A percentile compares a stretch with the other conserved stretches of the same genome.
These are phyloP conservation scores for Rhynchosporium agropyri DNA, from an alignment of 2,329 filamentous ascomycete genomes.

Conservation along the genomic window DNA sequence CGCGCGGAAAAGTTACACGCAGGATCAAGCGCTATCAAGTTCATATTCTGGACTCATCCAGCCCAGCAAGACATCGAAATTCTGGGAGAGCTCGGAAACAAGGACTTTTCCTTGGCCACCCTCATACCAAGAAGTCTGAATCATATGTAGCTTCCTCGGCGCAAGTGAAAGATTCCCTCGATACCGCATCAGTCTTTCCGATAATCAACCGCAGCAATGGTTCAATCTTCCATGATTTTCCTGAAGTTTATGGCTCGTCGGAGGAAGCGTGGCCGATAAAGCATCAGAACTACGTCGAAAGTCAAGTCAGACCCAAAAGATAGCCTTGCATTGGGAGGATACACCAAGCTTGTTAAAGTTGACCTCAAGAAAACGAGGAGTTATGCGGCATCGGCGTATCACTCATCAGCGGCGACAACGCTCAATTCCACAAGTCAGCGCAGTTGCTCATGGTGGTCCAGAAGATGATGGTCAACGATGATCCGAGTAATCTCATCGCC, in stretches of 20 bases:
- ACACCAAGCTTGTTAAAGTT: conserved; percentile 21
- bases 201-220: neutral
- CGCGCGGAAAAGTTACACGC: conserved; percentile 43
- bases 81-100: conserved; percentile 46
- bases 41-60: conserved; percentile 36
- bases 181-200: conserved; percentile 1
- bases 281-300: neutral
- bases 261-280: neutral
- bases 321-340: conserved; percentile 19
- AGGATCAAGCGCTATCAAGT: conserved; percentile 44
- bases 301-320: conserved; percentile 18
- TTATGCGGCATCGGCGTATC: neutral
- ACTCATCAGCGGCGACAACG: neutral
- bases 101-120: conserved; percentile 45
- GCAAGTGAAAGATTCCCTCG: neutral
- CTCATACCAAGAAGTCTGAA: conserved; percentile 45
- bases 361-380: conserved; percentile 14
- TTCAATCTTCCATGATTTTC: neutral
- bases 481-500: neutral
- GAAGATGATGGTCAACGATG: neutral
- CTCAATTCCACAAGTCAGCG: neutral
- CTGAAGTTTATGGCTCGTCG: neutral
- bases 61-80: conserved; percentile 42
- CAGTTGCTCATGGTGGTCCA: neutral
- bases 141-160: conserved; percentile 17